Conservation (phyloP, 1,284 basidiomycete genomes). For the Rhodotorula sp. region DNA sequence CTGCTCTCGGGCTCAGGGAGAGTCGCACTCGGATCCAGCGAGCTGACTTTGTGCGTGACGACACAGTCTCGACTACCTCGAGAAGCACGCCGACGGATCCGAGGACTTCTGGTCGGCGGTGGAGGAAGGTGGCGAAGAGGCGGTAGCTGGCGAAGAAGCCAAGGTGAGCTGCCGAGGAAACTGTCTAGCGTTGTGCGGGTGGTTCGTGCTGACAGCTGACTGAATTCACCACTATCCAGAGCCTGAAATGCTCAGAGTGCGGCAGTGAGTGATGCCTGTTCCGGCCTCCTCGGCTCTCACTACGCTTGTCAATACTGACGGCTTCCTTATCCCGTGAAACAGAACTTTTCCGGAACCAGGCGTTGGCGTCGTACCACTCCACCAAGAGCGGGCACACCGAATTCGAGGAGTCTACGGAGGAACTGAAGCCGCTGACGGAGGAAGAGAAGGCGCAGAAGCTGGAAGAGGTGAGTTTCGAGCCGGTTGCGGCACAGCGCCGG, state of each 20-base stretch:
- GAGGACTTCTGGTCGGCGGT: slow-evolving; percentile 13
- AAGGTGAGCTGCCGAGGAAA: slow-evolving; percentile 14
- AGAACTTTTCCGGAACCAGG: slow-evolving; percentile 32
- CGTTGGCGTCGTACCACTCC: slow-evolving; percentile 32
- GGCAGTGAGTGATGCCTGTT: slow-evolving; percentile 18
- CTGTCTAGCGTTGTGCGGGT: neutral
- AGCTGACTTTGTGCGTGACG: neutral
- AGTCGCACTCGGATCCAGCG: neutral
- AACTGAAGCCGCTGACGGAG: slow-evolving; percentile 91
- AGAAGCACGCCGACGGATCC: slow-evolving; percentile 32
- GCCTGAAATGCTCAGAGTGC: slow-evolving; percentile 31
- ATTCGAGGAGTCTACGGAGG: slow-evolving; percentile 72
- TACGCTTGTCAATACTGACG: no score
- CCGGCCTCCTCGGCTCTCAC: neutral
- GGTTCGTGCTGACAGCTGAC: neutral
- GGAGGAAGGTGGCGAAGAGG: slow-evolving; percentile 10
- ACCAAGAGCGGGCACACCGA: slow-evolving; percentile 77
- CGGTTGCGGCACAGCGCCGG: no score
- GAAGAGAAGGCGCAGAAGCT: slow-evolving; percentile 87
- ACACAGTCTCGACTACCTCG: slow-evolving; percentile 31
- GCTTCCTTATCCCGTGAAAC: neutral
- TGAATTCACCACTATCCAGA: neutral
- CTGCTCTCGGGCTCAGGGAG: neutral
- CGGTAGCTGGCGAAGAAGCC: slow-evolving; percentile 20
- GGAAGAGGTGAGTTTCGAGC: slow-evolving; percentile 56